phyloP scores from a whole-genome alignment of 2,329 filamentous ascomycete genomes.

The Camillea tinctor region DNA sequence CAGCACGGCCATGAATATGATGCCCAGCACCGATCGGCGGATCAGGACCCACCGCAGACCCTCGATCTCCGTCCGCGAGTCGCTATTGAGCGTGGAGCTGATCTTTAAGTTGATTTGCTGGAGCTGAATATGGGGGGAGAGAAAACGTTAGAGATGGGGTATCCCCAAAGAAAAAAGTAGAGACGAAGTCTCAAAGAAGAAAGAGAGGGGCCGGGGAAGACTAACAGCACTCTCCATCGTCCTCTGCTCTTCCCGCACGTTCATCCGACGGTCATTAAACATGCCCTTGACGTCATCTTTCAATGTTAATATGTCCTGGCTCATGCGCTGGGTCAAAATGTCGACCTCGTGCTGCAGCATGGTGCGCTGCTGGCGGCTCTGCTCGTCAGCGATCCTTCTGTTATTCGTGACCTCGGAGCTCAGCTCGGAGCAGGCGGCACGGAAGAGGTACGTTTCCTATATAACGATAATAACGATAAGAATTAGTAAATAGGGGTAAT shows the following conservation, averaged over 20 bases:
- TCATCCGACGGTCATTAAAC: conserved; percentile 96
- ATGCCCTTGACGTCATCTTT: conserved; percentile 93
- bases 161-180: background rate
- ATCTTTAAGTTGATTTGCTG: conserved; percentile 98
- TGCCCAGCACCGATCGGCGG: conserved; percentile 61
- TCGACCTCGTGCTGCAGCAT: conserved; percentile 94
- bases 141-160: conserved; percentile 1
- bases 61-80: conserved; percentile 89
- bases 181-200: background rate
- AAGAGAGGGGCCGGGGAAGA: conserved; percentile 18
- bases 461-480: background rate
- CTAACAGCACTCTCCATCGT: conserved; percentile 74
- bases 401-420: conserved; percentile 81
- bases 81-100: conserved; percentile 83
- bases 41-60: conserved; percentile 83
- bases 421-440: conserved; percentile 89
- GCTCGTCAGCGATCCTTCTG: conserved; percentile 73
- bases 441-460: conserved; percentile 85
- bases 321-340: conserved; percentile 79
- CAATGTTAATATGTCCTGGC: conserved; percentile 76
- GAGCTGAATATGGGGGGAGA: conserved; percentile 53
- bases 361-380: conserved; percentile 77
- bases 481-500: background rate
- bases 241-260: conserved; percentile 83
- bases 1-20: conserved; percentile 63